Conservation (phyloP, 768 basidiomycete species). For the Podaxis rugospora region DNA sequence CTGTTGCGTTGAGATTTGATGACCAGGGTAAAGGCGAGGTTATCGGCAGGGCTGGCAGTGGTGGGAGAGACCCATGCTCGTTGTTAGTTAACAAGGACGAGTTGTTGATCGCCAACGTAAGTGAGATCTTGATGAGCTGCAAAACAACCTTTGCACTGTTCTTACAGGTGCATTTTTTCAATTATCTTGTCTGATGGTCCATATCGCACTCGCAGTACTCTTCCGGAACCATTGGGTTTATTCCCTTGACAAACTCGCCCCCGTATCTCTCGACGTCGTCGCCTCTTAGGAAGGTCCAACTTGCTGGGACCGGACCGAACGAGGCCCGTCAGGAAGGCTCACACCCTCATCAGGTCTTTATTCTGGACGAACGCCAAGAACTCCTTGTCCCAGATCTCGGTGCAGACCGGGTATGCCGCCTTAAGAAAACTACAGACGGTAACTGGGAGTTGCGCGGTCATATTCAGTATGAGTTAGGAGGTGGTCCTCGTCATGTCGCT, state of each 20-base stretch:
- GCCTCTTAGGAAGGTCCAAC: constrained; percentile 30
- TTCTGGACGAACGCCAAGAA: constrained; percentile 46
- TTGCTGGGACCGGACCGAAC: constrained; percentile 61
- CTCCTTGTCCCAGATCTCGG: constrained; percentile 77
- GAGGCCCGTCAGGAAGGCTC: constrained; percentile 60
- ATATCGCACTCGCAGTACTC: constrained; percentile 49
- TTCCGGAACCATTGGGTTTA: constrained; percentile 51
- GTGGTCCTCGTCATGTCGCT: constrained; percentile 70
- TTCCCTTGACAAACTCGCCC: constrained; percentile 48
- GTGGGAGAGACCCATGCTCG: constrained; percentile 63
- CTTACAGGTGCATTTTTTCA: not conserved
- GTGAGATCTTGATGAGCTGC: constrained; percentile 18
- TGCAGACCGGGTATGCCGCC: constrained; percentile 59
- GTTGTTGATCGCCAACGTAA: constrained; percentile 68
- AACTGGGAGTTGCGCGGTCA: constrained; percentile 47
- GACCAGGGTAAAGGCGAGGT: constrained; percentile 47
- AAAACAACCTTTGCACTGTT: not conserved
- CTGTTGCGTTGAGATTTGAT: constrained; percentile 56
- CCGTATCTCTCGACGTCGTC: constrained; percentile 36
- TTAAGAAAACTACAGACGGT: constrained; percentile 38
- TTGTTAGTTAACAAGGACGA: constrained; percentile 53
- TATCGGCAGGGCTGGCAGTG: constrained; percentile 45
- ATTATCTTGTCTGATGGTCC: not conserved
- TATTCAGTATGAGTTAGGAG: constrained; percentile 47
- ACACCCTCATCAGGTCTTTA: constrained; percentile 73